phyloP scores from a whole-genome alignment of 129 eudicot genomes.

The sunflower (Helianthus annuus) region DNA sequence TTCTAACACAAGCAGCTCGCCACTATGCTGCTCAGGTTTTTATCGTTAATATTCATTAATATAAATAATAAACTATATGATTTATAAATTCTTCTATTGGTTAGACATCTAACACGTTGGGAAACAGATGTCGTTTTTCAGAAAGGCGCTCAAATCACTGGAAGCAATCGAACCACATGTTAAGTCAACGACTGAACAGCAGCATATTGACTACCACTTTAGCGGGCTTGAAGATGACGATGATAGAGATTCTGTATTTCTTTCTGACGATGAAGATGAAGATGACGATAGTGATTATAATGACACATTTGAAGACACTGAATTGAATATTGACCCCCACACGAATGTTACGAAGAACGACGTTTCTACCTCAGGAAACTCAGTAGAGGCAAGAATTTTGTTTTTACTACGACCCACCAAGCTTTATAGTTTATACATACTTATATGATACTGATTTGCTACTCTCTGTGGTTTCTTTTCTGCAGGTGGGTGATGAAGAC shows the following conservation, averaged over 20 bases:
- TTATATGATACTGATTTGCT: conserved; percentile 3
- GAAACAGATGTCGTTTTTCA: conserved; percentile 73
- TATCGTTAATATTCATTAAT: not conserved
- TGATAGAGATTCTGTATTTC: conserved; percentile 40
- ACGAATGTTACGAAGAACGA: conserved; percentile 35
- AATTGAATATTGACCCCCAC: conserved; percentile 57
- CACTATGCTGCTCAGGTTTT: conserved; percentile 96
- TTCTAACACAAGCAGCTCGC: conserved; percentile 88
- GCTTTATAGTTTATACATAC: not conserved
- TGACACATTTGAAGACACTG: conserved; percentile 48
- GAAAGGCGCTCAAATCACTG: conserved; percentile 61
- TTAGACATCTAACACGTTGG: conserved; percentile 25
- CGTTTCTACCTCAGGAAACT: conserved; percentile 37
- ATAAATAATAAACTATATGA: not conserved
- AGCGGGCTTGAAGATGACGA: conserved; percentile 77
- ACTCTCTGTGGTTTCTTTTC: conserved; percentile 3
- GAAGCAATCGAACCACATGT: conserved; percentile 86
- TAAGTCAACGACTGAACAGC: conserved; percentile 54
- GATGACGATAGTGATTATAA: conserved; percentile 43
- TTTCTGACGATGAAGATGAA: conserved; percentile 44
- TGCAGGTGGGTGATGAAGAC: conserved; percentile 59
- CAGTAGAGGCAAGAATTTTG: conserved; percentile 62
- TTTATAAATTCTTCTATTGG: not conserved
- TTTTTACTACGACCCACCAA: conserved; percentile 13
- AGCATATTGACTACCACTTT: conserved; percentile 80